Base-by-base conservation (phyloP, 2,329 filamentous ascomycete genomes). In the Capronia epimyces region DNA sequence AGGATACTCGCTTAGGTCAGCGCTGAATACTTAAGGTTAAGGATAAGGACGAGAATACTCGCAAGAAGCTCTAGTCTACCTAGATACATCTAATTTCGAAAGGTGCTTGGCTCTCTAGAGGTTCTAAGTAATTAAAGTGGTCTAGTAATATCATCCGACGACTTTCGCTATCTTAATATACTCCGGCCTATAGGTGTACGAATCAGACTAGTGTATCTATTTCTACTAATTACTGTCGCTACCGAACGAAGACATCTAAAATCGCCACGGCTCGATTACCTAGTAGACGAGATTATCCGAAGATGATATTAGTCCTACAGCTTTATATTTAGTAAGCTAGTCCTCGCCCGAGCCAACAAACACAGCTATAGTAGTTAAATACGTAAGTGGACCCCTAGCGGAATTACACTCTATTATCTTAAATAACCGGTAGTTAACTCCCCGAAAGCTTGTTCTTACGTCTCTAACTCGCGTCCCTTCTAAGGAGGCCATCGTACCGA, bases 231-330 rank as follows among this genome's bases (percentile, higher is more conserved):
- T 20, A 42, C 40, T 18, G 40, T 42, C 40, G 40, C 43, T 27
- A 46, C 43, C 27, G 9, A 46, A 46, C 27, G 41, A 43, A 18
- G 41, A 44, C 6, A 31, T 44, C 27, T 24, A 44, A 18, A 44
- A 44, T 44, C 42, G 20, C 43, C 21, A 46, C 43, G 43, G 27
- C 43, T 46, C 43, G 27, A 29, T 46, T n/a, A 46, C 21, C 27
- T n/a, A 46, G 31, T 27, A 46, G 43, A 46, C 18, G 13, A 27
- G n/a, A 36, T 46, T 36, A 12, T 36, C 43, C 15, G 43, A 46
- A 46, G 21, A 46, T 21, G 43, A 27, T 27, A 46, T 43, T 43
- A 12, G 13, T 29, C 41, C 41, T 29, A 20, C 24, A 43, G 15
- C 41, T 29, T 29, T 22, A 24, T 22, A 21, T 29, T 29, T 22